Evolutionary conservation across 2,329 filamentous ascomycete genomes (phyloP).

Genomic region (Trichoderma atroviride): DNA sequence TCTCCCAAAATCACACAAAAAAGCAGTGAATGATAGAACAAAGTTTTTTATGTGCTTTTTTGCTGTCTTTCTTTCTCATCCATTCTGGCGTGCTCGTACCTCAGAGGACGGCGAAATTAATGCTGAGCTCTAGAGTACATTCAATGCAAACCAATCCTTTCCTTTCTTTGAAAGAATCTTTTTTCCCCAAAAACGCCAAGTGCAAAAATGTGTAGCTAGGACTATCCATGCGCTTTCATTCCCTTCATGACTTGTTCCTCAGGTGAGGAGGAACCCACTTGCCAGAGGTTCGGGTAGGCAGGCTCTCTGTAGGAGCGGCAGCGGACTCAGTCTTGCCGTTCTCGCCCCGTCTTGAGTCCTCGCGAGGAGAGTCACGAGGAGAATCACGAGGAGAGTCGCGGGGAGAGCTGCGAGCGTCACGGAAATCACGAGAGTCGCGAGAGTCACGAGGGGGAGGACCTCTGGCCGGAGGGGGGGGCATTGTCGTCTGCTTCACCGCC

Average conservation of each 20-base stretch:
- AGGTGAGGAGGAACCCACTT: constrained; percentile 61
- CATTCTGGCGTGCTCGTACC: constrained; percentile 39
- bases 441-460: constrained; percentile 24
- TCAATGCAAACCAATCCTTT: constrained; percentile 38
- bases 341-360: constrained; percentile 47
- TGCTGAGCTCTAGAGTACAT: constrained; percentile 45
- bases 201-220: constrained; percentile 36
- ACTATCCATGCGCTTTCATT: constrained; percentile 26
- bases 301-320: constrained; percentile 50
- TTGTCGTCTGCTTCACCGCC: constrained; percentile 36
- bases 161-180: constrained; percentile 29
- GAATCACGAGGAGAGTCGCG: neutral
- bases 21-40: neutral
- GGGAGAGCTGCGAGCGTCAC: neutral
- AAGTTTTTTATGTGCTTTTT: constrained; percentile 22
- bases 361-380: neutral
- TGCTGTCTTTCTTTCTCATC: constrained; percentile 29
- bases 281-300: constrained; percentile 57
- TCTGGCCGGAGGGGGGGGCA: constrained; percentile 17
- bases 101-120: constrained; percentile 38
- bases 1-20: neutral
- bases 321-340: constrained; percentile 46
- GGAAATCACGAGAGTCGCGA: neutral
- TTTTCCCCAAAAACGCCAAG: constrained; percentile 41
- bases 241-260: constrained; percentile 40